Evolutionary conservation across 2,329 filamentous ascomycete genomes (phyloP).

Genomic region (Alternaria ethzedia): DNA sequence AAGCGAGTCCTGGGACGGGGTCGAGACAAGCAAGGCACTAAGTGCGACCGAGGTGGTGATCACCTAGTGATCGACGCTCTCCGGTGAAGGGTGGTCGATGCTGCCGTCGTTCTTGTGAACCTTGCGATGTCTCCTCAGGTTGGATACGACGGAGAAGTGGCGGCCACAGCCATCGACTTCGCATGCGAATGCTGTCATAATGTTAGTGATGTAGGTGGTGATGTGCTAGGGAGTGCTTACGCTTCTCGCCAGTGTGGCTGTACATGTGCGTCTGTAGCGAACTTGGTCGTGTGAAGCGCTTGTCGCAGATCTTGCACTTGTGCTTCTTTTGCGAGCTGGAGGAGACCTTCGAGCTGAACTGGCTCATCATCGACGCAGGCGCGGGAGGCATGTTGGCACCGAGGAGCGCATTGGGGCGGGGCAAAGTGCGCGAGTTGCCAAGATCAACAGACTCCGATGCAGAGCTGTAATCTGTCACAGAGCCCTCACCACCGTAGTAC

Average conservation of each 20-base stretch:
- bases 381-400: constrained; percentile 73
- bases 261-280: constrained; percentile 98
- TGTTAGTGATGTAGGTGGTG: constrained; percentile 7
- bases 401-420: constrained; percentile 73
- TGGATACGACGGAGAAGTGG: constrained; percentile 97
- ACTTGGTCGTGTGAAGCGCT: constrained; percentile 92
- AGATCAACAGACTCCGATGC: constrained; percentile 85
- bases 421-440: constrained; percentile 80
- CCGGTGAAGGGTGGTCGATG: constrained; percentile 56
- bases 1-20: constrained; percentile 6
- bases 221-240: constrained; percentile 64
- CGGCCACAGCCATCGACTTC: constrained; percentile 94
- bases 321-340: constrained; percentile 99
- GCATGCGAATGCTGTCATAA: constrained; percentile 78
- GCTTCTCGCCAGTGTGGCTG: constrained; percentile 97
- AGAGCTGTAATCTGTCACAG: constrained; percentile 91
- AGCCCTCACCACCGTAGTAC: constrained; percentile 80
- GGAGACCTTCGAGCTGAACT: constrained; percentile 95
- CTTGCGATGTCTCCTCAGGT: constrained; percentile 91
- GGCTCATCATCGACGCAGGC: constrained; percentile 97
- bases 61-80: constrained; percentile 46
- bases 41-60: constrained; percentile 23
- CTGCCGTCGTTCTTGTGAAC: constrained; percentile 80
- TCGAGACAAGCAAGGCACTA: constrained; percentile 9
- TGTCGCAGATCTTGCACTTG: constrained; percentile 99